Base-by-base conservation (phyloP, 1,284 basidiomycete genomes). In the Meira nashicola region DNA sequence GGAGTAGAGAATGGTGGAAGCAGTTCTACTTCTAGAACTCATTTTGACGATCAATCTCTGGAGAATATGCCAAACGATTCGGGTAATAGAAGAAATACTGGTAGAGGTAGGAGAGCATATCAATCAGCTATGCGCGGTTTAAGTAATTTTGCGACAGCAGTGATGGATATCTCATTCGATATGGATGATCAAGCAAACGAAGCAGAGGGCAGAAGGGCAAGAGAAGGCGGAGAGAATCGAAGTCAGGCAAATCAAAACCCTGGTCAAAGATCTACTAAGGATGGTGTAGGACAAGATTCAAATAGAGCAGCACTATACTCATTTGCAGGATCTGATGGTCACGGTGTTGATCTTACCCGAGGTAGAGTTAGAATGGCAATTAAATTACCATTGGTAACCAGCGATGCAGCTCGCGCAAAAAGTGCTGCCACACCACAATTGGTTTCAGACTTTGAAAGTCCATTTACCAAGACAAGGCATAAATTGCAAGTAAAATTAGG, bases 401-500 rank as follows among this genome's bases (percentile, higher is more conserved):
- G 60, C 39, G 59, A 63, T 37, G 43, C 58, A 11, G 48, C 59
- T 1, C 53, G 19, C 19, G 66, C 71, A n/a, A 58, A 62, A 39
- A 62, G 49, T 28, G 54, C 58, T 15, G 63, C 62, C 10, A 64
- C 66, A 17, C 62, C 70, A 11, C 73, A 71, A 58, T 63, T 78
- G 12, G 59, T 77, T 19, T 55, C 76, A 3, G 76, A 78, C 63
- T 78, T 71, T 60, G 76, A 78, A 39, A 73, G 69, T 47, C 74
- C 76, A 0, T 74, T 71, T 51, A 67, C 72, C 15, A 68, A 74
- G 19, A 55, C 77, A 40, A 65, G 74, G 25, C 76, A 78, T 69
- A 76, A 77, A 66, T 68, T 78, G 59, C 73, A 75, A 53, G 76
- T 78, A 53, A 78, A 78, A 60, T 63, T 78, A 1, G 69, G 71